Evolutionary conservation across 2,329 filamentous ascomycete genomes (phyloP).

Genomic region (Purpureocillium lavendulum): DNA sequence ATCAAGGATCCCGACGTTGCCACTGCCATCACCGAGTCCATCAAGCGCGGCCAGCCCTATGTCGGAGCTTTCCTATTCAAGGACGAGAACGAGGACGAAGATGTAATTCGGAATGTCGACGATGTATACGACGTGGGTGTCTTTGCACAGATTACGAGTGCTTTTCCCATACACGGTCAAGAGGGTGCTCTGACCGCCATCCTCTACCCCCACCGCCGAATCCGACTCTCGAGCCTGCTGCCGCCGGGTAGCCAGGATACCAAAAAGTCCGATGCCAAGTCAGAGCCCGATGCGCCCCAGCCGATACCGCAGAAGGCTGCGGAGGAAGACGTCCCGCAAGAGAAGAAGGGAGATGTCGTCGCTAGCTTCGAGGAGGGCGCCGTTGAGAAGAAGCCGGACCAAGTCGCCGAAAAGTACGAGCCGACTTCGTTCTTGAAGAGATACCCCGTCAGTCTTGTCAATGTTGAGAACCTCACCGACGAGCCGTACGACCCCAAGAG

Average conservation of each 20-base stretch:
- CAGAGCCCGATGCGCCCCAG: slow-evolving; percentile 43
- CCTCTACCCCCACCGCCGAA: slow-evolving; percentile 89
- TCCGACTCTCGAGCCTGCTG: slow-evolving; percentile 78
- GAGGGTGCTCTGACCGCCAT: slow-evolving; percentile 84
- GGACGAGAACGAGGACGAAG: slow-evolving; percentile 87
- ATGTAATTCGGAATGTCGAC: slow-evolving; percentile 80
- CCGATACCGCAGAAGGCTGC: slow-evolving; percentile 47
- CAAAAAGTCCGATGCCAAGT: slow-evolving; percentile 43
- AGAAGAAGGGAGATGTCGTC: slow-evolving; percentile 88
- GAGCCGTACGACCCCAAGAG: slow-evolving; percentile 87
- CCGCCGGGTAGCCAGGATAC: slow-evolving; percentile 51
- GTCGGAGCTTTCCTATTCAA: slow-evolving; percentile 96
- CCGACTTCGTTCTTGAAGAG: slow-evolving; percentile 86
- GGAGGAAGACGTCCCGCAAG: slow-evolving; percentile 44
- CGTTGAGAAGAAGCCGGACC: slow-evolving; percentile 50
- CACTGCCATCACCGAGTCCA: slow-evolving; percentile 88
- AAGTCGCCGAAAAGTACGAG: slow-evolving; percentile 56
- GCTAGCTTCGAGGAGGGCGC: slow-evolving; percentile 88
- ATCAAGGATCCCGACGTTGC: slow-evolving; percentile 90
- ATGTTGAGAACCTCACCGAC: slow-evolving; percentile 87
- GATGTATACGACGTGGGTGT: slow-evolving; percentile 96
- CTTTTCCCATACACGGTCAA: slow-evolving; percentile 84
- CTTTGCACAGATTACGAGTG: slow-evolving; percentile 95
- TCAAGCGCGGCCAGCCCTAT: slow-evolving; percentile 94
- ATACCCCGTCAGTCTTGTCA: slow-evolving; percentile 87